phyloP scores from a whole-genome alignment of 2,329 filamentous ascomycete species.

The Aspergillus sergii region DNA sequence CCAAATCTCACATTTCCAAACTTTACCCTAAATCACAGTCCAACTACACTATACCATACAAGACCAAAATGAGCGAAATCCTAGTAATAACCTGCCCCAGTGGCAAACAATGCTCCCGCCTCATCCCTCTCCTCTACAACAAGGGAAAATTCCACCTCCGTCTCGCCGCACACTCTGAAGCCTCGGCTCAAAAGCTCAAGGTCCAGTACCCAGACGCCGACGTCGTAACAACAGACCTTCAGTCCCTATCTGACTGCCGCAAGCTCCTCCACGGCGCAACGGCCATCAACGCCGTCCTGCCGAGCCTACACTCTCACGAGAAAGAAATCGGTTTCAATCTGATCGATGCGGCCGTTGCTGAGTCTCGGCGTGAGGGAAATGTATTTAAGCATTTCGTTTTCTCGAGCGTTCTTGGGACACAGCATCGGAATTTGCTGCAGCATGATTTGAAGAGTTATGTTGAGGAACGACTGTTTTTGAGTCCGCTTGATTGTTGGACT shows the following conservation, averaged over 20 bases:
- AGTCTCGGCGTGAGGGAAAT: background rate
- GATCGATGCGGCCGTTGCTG: background rate
- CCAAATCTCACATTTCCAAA: background rate
- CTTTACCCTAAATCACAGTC: too few relatives aligned
- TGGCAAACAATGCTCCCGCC: constrained; percentile 39
- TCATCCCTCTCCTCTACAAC: constrained; percentile 38
- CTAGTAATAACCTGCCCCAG: constrained; percentile 43
- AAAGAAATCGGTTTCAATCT: background rate
- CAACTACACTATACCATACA: background rate
- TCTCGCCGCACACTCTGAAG: constrained; percentile 12
- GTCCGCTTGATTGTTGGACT: background rate
- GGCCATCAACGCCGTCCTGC: constrained; percentile 8
- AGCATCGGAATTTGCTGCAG: background rate
- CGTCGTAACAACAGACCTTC: background rate
- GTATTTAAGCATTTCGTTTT: background rate
- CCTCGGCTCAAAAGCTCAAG: background rate
- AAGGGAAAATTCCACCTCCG: constrained; percentile 15
- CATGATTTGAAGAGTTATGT: background rate
- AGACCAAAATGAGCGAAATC: background rate
- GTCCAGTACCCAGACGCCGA: background rate
- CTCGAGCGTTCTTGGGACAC: background rate
- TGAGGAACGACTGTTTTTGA: background rate
- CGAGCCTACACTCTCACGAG: constrained; percentile 1
- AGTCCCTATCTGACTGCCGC: constrained; percentile 21
- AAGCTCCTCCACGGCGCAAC: constrained; percentile 17